phyloP scores from a whole-genome alignment of 2,329 filamentous ascomycete genomes.

The Arthrobotrys entomopaga region DNA sequence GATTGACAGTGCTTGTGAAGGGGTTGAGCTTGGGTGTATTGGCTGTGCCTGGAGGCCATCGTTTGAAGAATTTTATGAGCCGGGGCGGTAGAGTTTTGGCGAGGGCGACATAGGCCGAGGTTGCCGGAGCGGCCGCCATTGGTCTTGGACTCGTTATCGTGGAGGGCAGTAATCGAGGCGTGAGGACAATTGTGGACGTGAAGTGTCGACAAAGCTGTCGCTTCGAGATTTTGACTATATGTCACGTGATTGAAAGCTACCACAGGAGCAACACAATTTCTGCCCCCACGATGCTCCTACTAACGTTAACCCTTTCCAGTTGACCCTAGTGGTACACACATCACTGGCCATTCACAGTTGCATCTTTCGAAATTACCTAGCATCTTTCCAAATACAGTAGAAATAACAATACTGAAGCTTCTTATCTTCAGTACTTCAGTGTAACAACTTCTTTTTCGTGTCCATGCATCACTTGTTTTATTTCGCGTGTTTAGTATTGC shows the following conservation, averaged over 20 bases:
- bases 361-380: too few relatives aligned
- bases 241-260: slow-evolving; percentile 16
- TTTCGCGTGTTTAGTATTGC: too few relatives aligned
- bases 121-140: slow-evolving; percentile 55
- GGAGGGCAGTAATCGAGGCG: not conserved
- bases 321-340: too few relatives aligned
- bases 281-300: too few relatives aligned
- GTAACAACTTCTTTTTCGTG: too few relatives aligned
- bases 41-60: slow-evolving; percentile 76
- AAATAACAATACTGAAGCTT: too few relatives aligned
- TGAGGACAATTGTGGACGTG: not conserved
- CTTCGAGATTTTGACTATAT: slow-evolving; percentile 13
- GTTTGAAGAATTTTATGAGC: slow-evolving; percentile 85
- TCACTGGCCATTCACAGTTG: too few relatives aligned
- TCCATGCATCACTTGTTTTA: too few relatives aligned
- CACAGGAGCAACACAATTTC: too few relatives aligned
- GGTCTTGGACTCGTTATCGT: slow-evolving; percentile 18
- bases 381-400: too few relatives aligned
- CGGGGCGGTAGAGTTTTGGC: slow-evolving; percentile 79
- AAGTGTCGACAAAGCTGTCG: not conserved
- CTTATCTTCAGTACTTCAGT: too few relatives aligned
- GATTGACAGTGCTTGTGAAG: slow-evolving; percentile 82
- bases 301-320: too few relatives aligned
- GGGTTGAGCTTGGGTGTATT: slow-evolving; percentile 75
- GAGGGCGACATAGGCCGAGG: slow-evolving; percentile 64